Evolutionary conservation across 495 filamentous ascomycete genomes (phyloP).

Genomic region (Hypomontagnella submonticulosa): DNA sequence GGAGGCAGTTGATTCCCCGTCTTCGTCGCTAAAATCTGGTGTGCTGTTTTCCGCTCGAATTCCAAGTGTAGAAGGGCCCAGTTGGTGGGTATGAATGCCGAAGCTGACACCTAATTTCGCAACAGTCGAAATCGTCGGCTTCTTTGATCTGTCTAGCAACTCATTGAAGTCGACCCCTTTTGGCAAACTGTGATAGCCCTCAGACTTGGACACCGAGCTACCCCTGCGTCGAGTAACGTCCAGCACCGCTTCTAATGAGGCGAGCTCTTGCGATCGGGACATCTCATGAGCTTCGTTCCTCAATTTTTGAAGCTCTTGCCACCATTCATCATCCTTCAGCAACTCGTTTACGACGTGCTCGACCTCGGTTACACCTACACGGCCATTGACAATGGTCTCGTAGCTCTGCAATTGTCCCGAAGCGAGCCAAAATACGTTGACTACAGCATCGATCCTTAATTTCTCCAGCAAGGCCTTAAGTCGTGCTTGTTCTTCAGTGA

Average conservation of each 20-base stretch:
- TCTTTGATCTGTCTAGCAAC: conserved; percentile 57
- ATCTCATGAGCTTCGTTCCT: conserved; percentile 67
- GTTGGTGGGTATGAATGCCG: conserved; percentile 80
- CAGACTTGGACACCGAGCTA: conserved; percentile 40
- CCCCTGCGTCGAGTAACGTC: conserved; percentile 50
- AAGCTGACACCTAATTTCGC: conserved; percentile 69
- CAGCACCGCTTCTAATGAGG: conserved; percentile 47
- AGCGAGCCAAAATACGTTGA: conserved; percentile 84
- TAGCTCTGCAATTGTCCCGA: conserved; percentile 78
- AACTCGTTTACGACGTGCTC: conserved; percentile 65
- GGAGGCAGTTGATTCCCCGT: conserved; percentile 44
- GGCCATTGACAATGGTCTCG: conserved; percentile 80
- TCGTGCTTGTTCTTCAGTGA: conserved; percentile 79
- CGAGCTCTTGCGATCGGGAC: conserved; percentile 53
- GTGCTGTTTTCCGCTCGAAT: conserved; percentile 58
- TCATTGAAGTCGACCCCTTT: conserved; percentile 53
- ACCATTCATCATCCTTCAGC: conserved; percentile 80
- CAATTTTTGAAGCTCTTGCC: conserved; percentile 76
- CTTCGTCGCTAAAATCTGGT: conserved; percentile 59
- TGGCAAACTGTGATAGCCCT: conserved; percentile 39
- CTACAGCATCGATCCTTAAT: conserved; percentile 80
- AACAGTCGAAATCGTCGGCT: conserved; percentile 73
- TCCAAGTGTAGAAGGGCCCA: conserved; percentile 72
- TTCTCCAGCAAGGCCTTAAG: conserved; percentile 82
- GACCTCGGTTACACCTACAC: conserved; percentile 55